phyloP scores from a whole-genome alignment of 1,284 basidiomycete species.

The Moesziomyces parantarcticus region DNA sequence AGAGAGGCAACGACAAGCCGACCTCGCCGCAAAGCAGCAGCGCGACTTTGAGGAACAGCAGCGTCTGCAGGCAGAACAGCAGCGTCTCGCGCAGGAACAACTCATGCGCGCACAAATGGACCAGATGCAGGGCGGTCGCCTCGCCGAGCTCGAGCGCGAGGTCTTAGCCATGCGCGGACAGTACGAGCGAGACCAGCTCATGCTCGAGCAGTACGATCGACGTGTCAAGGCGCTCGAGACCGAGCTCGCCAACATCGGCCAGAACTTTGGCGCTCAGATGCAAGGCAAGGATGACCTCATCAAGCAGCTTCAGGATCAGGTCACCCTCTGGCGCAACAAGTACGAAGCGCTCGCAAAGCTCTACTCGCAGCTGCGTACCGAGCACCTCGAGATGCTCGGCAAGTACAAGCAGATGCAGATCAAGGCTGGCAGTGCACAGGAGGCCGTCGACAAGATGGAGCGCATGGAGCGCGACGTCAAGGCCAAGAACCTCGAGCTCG shows the following conservation, averaged over 20 bases:
- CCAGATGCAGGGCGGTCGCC: slow-evolving; percentile 72
- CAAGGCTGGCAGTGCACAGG: slow-evolving; percentile 97
- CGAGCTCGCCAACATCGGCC: slow-evolving; percentile 82
- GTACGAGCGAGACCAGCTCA: slow-evolving; percentile 96
- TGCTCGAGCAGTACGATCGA: slow-evolving; percentile 96
- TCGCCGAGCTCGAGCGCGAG: slow-evolving; percentile 87
- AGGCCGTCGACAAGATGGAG: slow-evolving; percentile 99
- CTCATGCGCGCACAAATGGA: slow-evolving; percentile 80
- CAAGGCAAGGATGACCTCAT: slow-evolving; percentile 94
- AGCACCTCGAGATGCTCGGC: slow-evolving; percentile 95
- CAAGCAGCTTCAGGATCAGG: slow-evolving; percentile 94
- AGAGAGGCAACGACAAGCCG: slow-evolving; percentile 82
- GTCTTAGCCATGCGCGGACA: slow-evolving; percentile 93
- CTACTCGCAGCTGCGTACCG: slow-evolving; percentile 95
- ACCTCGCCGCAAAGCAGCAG: slow-evolving; percentile 83
- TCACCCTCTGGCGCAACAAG: slow-evolving; percentile 96
- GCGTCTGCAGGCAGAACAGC: slow-evolving; percentile 85
- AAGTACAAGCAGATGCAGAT: slow-evolving; percentile 98
- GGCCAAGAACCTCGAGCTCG: slow-evolving; percentile 96
- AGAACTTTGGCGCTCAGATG: slow-evolving; percentile 88
- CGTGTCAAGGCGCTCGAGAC: slow-evolving; percentile 95
- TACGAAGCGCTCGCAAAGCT: slow-evolving; percentile 98
- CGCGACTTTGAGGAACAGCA: slow-evolving; percentile 92
- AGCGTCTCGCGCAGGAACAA: slow-evolving; percentile 88
- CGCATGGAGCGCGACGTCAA: slow-evolving; percentile 98